Evolutionary conservation across 805 yeast genomes (phyloP), one percentile per base, ranked within the genome.

Genomic region (Debaryomyces maramus): DNA sequence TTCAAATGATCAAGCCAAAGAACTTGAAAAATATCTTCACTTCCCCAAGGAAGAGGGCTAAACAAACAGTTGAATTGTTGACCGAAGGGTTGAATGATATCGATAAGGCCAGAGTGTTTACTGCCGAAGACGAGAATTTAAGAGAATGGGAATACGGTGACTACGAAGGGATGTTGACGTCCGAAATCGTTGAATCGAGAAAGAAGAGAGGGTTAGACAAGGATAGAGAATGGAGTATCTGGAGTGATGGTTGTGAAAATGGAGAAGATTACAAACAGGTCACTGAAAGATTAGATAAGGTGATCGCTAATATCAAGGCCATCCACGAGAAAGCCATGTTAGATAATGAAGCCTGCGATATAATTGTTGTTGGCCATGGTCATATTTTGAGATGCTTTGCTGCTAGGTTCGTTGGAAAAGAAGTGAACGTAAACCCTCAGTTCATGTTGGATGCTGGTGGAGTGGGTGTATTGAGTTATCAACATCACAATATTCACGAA

Each of bases 71-170:
- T 37, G 75, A 83, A 13, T 68, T 89, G 44, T 67, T 89, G 13
- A 61, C 85, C 31, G 77, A 74, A 41, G 56, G 67, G 3, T 55
- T 81, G 32, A 69, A 72, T 17, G 72, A 65, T 10, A 69, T 67
- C 18, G 63, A 69, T 13, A 70, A 64, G 43, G 47, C 68, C 7
- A 47, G 61, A 5, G 72, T 82, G 35, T 66, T 73, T 6, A 53
- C 74, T 32, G 63, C 68, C 41, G 72, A 73, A 14, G 56, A 51
- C 15, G 83, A 81, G 46, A 89, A 88, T 53, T 63, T 89, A 36
- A 77, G 93, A 51, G 98, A 91, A 65, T 91, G 97, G 97, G 95
- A 88, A 50, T 91, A 91, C 55, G 98, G 98, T 50, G 93, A 87
- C 56, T 91, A 91, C 61, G 98, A 91, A 70, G 98, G 98, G 4